Evolutionary conservation across 2,329 filamentous ascomycete species (phyloP).

Genomic region (Aspergillus sp.): DNA sequence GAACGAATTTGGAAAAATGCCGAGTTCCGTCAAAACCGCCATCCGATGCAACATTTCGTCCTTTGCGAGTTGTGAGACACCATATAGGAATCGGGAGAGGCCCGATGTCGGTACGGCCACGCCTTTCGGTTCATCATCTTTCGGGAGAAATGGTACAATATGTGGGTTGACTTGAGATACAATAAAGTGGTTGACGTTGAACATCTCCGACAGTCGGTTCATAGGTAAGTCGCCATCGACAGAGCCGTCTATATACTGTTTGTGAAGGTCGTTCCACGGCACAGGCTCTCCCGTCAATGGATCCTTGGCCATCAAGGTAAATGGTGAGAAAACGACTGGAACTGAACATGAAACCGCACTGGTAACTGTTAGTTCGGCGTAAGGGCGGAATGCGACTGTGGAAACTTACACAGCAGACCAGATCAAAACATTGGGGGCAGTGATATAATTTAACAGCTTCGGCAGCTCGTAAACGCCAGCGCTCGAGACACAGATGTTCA

Average conservation of each 20-base stretch:
- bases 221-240: constrained; percentile 94
- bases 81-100: constrained; percentile 63
- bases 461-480: constrained; percentile 87
- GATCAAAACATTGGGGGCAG: constrained; percentile 90
- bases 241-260: constrained; percentile 91
- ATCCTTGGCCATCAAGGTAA: constrained; percentile 81
- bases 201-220: constrained; percentile 88
- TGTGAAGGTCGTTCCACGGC: constrained; percentile 84
- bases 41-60: constrained; percentile 81
- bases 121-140: constrained; percentile 62
- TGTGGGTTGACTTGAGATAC: constrained; percentile 97
- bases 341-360: constrained; percentile 91
- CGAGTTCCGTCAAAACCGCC: constrained; percentile 78
- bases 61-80: constrained; percentile 73
- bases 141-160: constrained; percentile 81
- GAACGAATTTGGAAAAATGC: constrained; percentile 76
- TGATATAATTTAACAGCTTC: constrained; percentile 86
- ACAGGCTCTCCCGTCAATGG: constrained; percentile 75
- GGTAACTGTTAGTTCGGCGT: constrained; percentile 20
- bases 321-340: constrained; percentile 80
- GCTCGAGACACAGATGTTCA: constrained; percentile 93
- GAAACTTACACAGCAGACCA: constrained; percentile 80
- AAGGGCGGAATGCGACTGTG: background rate
- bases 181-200: constrained; percentile 98
- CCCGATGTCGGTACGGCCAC: constrained; percentile 37